These are phyloP conservation scores for Helichrysum umbraculigerum DNA, from an alignment of 129 eudicot genomes.

Conservation along the genomic window DNA sequence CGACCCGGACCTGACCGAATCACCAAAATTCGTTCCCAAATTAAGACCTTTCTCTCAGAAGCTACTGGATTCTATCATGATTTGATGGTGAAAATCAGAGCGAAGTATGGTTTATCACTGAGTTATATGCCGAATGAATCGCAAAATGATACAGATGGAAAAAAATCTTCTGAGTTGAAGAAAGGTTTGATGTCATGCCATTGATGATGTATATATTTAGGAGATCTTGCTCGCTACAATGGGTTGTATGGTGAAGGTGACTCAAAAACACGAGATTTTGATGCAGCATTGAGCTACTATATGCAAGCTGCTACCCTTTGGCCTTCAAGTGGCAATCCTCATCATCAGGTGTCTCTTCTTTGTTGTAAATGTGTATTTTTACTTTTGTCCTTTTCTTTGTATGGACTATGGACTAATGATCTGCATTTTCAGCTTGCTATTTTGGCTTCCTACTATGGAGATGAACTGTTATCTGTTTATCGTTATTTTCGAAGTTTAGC, in stretches of 20 bases:
- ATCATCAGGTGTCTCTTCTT: slow-evolving; percentile 70
- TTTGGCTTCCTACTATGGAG: slow-evolving; percentile 82
- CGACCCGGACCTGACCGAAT: slow-evolving; percentile 72
- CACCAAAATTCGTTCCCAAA: slow-evolving; percentile 76
- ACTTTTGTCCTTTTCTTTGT: neutral
- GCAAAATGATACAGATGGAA: slow-evolving; percentile 59
- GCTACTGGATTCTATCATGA: slow-evolving; percentile 97
- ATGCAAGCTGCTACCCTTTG: slow-evolving; percentile 77
- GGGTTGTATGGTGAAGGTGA: slow-evolving; percentile 92
- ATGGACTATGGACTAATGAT: slow-evolving; percentile 8
- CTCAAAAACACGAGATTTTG: slow-evolving; percentile 79
- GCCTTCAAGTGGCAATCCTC: slow-evolving; percentile 94
- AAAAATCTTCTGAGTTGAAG: slow-evolving; percentile 52
- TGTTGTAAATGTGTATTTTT: neutral
- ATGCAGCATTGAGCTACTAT: slow-evolving; percentile 84
- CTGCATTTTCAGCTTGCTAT: slow-evolving; percentile 80
- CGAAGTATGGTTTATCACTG: slow-evolving; percentile 67
- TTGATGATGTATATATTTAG: slow-evolving; percentile 86
- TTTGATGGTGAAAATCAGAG: slow-evolving; percentile 85
- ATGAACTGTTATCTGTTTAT: slow-evolving; percentile 69
- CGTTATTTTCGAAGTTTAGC: slow-evolving; percentile 96
- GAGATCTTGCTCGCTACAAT: slow-evolving; percentile 97
- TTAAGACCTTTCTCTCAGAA: slow-evolving; percentile 90
- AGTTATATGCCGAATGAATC: slow-evolving; percentile 62
- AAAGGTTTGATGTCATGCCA: slow-evolving; percentile 86